Conservation (phyloP, 805 yeast species). For the Pichia exigua region DNA sequence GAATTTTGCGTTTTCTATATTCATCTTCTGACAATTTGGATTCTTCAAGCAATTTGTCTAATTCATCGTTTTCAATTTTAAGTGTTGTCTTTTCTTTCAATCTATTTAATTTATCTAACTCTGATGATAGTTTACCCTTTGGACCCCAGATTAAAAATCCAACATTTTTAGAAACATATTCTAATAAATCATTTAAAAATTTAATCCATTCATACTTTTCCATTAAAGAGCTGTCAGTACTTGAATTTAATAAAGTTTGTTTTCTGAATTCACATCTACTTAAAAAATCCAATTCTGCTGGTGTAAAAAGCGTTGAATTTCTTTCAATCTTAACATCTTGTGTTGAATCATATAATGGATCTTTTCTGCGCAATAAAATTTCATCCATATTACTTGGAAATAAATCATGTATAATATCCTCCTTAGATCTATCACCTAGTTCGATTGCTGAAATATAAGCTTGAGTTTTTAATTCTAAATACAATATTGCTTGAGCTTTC, state of each 20-base stretch:
- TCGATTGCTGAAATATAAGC: conserved; percentile 86
- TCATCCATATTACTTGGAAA: conserved; percentile 62
- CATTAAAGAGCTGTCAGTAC: conserved; percentile 44
- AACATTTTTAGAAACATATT: conserved; percentile 68
- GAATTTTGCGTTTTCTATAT: not conserved
- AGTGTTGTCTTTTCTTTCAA: not conserved
- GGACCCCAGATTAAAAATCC: conserved; percentile 67
- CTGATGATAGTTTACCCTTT: conserved; percentile 26
- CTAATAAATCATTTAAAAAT: conserved; percentile 71
- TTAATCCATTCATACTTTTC: conserved; percentile 81
- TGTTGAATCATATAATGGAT: conserved; percentile 17
- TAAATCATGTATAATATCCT: conserved; percentile 64
- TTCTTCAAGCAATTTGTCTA: not conserved
- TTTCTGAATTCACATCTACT: conserved; percentile 66
- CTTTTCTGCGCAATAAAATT: conserved; percentile 34
- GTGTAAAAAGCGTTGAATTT: conserved; percentile 40
- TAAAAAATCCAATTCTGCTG: conserved; percentile 74
- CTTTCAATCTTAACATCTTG: conserved; percentile 18
- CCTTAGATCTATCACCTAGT: conserved; percentile 49
- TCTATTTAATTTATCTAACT: conserved; percentile 12
- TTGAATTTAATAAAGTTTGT: conserved; percentile 44
- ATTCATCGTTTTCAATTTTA: conserved; percentile 10
- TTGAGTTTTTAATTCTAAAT: conserved; percentile 86
- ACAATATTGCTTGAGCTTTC: conserved; percentile 74
- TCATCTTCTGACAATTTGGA: not conserved